Percentiles rank a stretch among this genome's conserved stretches.
Evolutionary conservation across 352 stramenopile species (phyloP).

Genomic region (Globisporangium ultimum): DNA sequence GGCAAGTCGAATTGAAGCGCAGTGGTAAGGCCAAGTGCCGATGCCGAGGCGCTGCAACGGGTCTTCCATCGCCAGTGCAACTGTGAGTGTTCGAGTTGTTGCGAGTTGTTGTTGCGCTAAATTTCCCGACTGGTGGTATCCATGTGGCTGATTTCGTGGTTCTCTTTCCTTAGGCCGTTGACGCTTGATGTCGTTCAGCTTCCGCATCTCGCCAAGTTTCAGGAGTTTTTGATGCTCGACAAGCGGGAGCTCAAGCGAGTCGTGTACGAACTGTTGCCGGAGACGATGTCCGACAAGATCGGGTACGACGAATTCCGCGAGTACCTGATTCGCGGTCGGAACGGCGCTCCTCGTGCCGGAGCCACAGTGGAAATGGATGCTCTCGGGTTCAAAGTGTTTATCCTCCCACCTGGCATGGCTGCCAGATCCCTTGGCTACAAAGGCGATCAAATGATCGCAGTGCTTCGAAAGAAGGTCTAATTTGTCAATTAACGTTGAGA

Average conservation of each 20-base stretch:
- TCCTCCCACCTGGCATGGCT: slow-evolving; percentile 61
- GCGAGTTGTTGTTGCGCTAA: too few relatives aligned
- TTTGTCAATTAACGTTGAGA: not conserved
- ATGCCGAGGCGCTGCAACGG: slow-evolving; percentile 32
- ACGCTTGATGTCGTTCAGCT: slow-evolving; percentile 61
- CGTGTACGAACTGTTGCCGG: slow-evolving; percentile 70
- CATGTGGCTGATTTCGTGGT: not conserved
- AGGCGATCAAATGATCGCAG: slow-evolving; percentile 57
- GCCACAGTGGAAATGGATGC: slow-evolving; percentile 56
- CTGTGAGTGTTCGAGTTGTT: slow-evolving; percentile 10
- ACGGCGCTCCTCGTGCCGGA: slow-evolving; percentile 40
- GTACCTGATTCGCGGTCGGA: slow-evolving; percentile 59
- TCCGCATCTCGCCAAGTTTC: slow-evolving; percentile 52
- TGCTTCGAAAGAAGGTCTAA: slow-evolving; percentile 37
- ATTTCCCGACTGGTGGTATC: not conserved
- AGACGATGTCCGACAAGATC: slow-evolving; percentile 41
- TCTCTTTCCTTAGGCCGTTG: slow-evolving; percentile 32
- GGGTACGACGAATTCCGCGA: slow-evolving; percentile 63
- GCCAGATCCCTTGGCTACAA: slow-evolving; percentile 74
- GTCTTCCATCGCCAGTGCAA: slow-evolving; percentile 15
- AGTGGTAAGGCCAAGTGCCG: slow-evolving; percentile 47
- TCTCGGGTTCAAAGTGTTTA: slow-evolving; percentile 71
- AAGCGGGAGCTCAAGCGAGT: slow-evolving; percentile 38
- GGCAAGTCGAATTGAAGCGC: slow-evolving; percentile 47
- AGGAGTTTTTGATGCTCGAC: slow-evolving; percentile 66